Percentiles rank a stretch among this genome's conserved stretches.
Conservation (phyloP, 805 yeast species). For the Pichia kluyveri region DNA sequence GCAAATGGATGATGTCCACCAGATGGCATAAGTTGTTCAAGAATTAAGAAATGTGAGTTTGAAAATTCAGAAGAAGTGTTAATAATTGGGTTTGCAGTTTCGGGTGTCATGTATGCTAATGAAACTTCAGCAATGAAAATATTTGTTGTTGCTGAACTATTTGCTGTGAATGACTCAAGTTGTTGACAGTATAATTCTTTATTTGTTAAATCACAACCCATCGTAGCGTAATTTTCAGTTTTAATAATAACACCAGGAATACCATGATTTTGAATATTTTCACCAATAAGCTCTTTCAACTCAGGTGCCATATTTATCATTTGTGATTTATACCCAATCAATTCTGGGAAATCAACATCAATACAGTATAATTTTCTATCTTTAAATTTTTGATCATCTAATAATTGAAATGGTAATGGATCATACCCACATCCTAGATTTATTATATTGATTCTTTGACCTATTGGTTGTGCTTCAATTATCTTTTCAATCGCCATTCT, state of each 20-base stretch:
- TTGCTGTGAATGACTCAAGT: slow-evolving; percentile 21
- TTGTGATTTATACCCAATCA: slow-evolving; percentile 45
- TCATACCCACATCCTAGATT: slow-evolving; percentile 78
- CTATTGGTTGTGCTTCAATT: slow-evolving; percentile 19
- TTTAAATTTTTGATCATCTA: slow-evolving; percentile 21
- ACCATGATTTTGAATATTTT: background rate
- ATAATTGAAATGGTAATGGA: slow-evolving; percentile 47
- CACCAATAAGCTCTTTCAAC: slow-evolving; percentile 39
- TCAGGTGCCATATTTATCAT: slow-evolving; percentile 43
- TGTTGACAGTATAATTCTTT: slow-evolving; percentile 27
- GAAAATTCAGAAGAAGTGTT: slow-evolving; percentile 34
- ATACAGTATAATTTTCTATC: slow-evolving; percentile 34
- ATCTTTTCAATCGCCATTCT: slow-evolving; percentile 42
- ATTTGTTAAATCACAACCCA: slow-evolving; percentile 62
- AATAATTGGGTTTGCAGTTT: slow-evolving; percentile 55
- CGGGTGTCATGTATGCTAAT: slow-evolving; percentile 67
- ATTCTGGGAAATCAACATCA: slow-evolving; percentile 71
- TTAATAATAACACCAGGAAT: slow-evolving; percentile 23
- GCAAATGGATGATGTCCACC: slow-evolving; percentile 61
- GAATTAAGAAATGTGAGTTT: slow-evolving; percentile 49
- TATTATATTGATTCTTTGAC: slow-evolving; percentile 30
- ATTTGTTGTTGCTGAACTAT: slow-evolving; percentile 27
- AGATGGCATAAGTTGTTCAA: slow-evolving; percentile 67
- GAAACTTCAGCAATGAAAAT: slow-evolving; percentile 79
- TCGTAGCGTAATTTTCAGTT: slow-evolving; percentile 41